These are phyloP conservation scores for Pichia kudriavzevii DNA, from an alignment of 1,139 yeast species.

Conservation along the genomic window DNA sequence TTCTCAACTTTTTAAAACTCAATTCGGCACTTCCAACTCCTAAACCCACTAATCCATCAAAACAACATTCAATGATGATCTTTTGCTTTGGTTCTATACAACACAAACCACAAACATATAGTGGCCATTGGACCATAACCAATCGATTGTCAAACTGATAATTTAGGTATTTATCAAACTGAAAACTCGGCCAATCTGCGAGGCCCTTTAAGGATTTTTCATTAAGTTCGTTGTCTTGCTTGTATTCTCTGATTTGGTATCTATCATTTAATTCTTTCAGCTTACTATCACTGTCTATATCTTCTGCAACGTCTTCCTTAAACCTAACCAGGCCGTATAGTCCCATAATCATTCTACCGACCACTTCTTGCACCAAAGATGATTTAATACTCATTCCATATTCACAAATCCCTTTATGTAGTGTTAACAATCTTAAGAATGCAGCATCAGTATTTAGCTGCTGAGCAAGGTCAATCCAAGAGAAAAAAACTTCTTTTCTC, in stretches of 20 bases:
- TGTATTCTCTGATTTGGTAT: slow-evolving; percentile 2
- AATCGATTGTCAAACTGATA: slow-evolving; percentile 31
- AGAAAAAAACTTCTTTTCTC: slow-evolving; percentile 30
- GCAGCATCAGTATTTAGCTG: slow-evolving; percentile 43
- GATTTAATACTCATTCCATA: slow-evolving; percentile 30
- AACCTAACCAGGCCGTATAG: slow-evolving; percentile 21
- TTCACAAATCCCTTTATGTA: slow-evolving; percentile 30
- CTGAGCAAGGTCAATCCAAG: slow-evolving; percentile 52
- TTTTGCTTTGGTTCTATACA: slow-evolving; percentile 27
- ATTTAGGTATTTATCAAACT: slow-evolving; percentile 23
- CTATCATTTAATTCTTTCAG: slow-evolving; percentile 6
- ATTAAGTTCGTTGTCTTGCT: slow-evolving; percentile 1
- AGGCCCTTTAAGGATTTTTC: slow-evolving; percentile 1
- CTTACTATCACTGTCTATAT: slow-evolving; percentile 9
- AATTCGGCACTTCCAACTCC: slow-evolving; percentile 33
- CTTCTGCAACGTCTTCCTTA: slow-evolving; percentile 16
- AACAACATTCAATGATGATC: slow-evolving; percentile 27
- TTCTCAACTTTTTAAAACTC: slow-evolving; percentile 26
- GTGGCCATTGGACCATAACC: slow-evolving; percentile 35
- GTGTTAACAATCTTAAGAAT: slow-evolving; percentile 33
- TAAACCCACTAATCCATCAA: slow-evolving; percentile 27
- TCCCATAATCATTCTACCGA: slow-evolving; percentile 33
- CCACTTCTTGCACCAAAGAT: slow-evolving; percentile 37
- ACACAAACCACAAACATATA: slow-evolving; percentile 31
- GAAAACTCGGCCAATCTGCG: slow-evolving; percentile 12